Percentiles rank a stretch among this genome's conserved stretches.
These are phyloP conservation scores for Hypholoma fasciculare DNA, from an alignment of 768 basidiomycete species.

Conservation along the genomic window DNA sequence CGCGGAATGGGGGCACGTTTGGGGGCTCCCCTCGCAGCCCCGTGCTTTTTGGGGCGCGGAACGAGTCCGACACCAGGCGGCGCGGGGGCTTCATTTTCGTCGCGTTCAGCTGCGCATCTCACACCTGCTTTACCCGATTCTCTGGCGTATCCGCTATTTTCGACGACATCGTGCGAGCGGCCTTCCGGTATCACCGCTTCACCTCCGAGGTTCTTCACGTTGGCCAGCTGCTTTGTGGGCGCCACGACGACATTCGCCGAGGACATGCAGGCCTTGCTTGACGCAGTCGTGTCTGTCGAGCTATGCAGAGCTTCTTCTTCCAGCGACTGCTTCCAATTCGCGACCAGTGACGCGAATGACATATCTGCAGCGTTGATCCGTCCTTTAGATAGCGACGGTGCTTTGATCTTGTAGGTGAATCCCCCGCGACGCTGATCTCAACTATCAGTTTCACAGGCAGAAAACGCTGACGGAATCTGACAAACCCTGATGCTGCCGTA, in stretches of 20 bases:
- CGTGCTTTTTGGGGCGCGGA: neutral
- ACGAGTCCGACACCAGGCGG: neutral
- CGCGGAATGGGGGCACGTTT: conserved; percentile 24
- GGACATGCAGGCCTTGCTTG: neutral
- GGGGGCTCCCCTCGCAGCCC: conserved; percentile 11
- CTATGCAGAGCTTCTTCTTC: neutral
- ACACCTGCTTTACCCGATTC: neutral
- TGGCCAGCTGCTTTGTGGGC: neutral
- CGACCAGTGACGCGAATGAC: conserved; percentile 6
- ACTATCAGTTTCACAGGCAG: neutral
- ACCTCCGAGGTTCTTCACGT: conserved; percentile 14
- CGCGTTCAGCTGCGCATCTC: conserved; percentile 10
- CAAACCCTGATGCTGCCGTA: neutral
- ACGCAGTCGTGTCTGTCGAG: neutral
- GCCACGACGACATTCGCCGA: neutral
- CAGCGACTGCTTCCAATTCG: neutral
- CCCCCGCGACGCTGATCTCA: neutral
- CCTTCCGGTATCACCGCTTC: conserved; percentile 14
- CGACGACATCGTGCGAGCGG: conserved; percentile 14
- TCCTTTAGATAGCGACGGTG: conserved; percentile 6
- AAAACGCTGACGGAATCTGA: neutral
- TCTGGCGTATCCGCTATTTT: conserved; percentile 14
- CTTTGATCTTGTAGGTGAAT: neutral
- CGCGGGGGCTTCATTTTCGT: conserved; percentile 4
- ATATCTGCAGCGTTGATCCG: neutral